Evolutionary conservation across 2,329 filamentous ascomycete genomes (phyloP), one percentile per base, ranked within the genome.

Genomic region (Venturia effusa): DNA sequence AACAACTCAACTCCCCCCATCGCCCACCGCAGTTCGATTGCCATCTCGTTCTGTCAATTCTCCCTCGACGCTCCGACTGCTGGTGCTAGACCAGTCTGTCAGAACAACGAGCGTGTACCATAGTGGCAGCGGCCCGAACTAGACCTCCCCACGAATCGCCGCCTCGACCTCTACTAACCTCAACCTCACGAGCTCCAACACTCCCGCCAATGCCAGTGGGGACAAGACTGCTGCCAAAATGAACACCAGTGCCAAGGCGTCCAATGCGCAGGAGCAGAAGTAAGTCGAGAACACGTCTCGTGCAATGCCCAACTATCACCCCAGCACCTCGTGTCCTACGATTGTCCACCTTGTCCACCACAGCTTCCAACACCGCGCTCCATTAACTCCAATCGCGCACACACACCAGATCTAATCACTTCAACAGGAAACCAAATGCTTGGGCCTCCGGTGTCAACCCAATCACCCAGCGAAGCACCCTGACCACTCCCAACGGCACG

Each of bases 391-490:
- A 10, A 51, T 51, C 45, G 22, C 45, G 45, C 45, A 8, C 45
- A 27, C 22, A 30, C 45, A 0, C 15, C 3, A 10, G n/a, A 27
- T n/a, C 15, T 57, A 57, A 57, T 19, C 51, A 57, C 19, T 17
- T 32, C 27, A 57, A 4, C 15, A 57, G 51, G 27, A 57, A 32
- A 32, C 17, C 51, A 68, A 85, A 83, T 73, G 83, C 83, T 70
- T 87, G 84, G 84, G 79, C 80, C 60, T 78, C 81, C 70, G 83
- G 82, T 69, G 79, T 81, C 64, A 87, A 87, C 71, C 82, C 84
- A 55, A 81, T 85, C 71, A 84, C 82, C 24, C 82, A 85, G 68
- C 81, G 82, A 68, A 76, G 79, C 32, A 76, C 75, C 66, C 72
- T 77, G 62, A 71, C 74, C 65, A 77, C 79, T 65, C 77, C 80